Evolutionary conservation across 1,284 basidiomycete species (phyloP).

Genomic region (Apiotrichum domesticum): DNA sequence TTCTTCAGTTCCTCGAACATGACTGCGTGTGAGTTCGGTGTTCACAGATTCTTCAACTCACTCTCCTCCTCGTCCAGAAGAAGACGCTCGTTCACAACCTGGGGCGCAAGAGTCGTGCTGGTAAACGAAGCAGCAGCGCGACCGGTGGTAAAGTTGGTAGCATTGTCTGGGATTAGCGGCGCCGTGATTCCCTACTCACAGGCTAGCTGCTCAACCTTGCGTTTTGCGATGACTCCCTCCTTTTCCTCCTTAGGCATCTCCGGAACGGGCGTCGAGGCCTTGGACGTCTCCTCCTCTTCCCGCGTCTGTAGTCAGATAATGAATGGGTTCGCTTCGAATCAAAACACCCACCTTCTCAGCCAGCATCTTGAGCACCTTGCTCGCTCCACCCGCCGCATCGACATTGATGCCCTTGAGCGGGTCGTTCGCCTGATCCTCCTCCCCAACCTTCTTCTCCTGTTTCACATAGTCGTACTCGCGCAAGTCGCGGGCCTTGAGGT

Average conservation of each 20-base stretch:
- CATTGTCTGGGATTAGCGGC: slow-evolving; percentile 60
- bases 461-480: slow-evolving; percentile 48
- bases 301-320: slow-evolving; percentile 20
- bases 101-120: slow-evolving; percentile 80
- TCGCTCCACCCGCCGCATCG: slow-evolving; percentile 46
- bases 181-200: slow-evolving; percentile 21
- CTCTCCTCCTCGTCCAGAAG: slow-evolving; percentile 75
- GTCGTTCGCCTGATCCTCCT: slow-evolving; percentile 38
- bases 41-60: slow-evolving; percentile 38
- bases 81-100: slow-evolving; percentile 67
- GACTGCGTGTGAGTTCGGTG: slow-evolving; percentile 42
- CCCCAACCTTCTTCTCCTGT: slow-evolving; percentile 43
- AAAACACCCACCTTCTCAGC: slow-evolving; percentile 42
- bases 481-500: slow-evolving; percentile 43
- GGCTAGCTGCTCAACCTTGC: slow-evolving; percentile 35
- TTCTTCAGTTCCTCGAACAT: slow-evolving; percentile 86
- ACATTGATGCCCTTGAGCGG: slow-evolving; percentile 48
- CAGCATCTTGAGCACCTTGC: slow-evolving; percentile 47
- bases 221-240: slow-evolving; percentile 41
- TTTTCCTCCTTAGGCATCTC: slow-evolving; percentile 24
- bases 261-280: background rate
- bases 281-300: slow-evolving; percentile 22
- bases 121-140: slow-evolving; percentile 86
- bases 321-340: background rate
- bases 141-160: slow-evolving; percentile 85